A percentile compares a stretch with the other conserved stretches of the same genome.
These are phyloP conservation scores for Monilinia fructigena DNA, from an alignment of 2,329 filamentous ascomycete species.

Conservation along the genomic window DNA sequence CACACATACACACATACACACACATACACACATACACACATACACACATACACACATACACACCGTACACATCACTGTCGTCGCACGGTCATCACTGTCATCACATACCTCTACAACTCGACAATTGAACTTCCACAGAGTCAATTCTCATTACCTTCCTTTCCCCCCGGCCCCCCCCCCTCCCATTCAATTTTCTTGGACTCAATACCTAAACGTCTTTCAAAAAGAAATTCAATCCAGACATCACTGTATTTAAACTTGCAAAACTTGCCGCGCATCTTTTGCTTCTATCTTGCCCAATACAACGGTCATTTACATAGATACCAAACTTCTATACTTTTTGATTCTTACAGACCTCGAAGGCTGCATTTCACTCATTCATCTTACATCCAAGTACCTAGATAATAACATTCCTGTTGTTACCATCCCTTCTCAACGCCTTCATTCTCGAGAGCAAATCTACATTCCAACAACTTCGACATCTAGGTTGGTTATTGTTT, in stretches of 20 bases:
- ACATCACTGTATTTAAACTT: no score
- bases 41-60: background rate
- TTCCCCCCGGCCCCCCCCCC: background rate
- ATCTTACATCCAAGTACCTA: background rate
- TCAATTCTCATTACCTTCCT: no score
- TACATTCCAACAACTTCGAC: slow-evolving; percentile 4
- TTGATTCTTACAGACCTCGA: slow-evolving; percentile 3
- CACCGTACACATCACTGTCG: no score
- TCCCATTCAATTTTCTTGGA: slow-evolving; percentile 10
- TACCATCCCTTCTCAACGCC: background rate
- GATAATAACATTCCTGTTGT: background rate
- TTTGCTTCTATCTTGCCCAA: background rate
- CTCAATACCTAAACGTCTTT: background rate
- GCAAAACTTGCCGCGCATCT: slow-evolving; percentile 2
- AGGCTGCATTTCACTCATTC: slow-evolving; percentile 2
- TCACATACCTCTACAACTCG: no score
- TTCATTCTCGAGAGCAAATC: slow-evolving; percentile 7
- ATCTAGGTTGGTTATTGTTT: slow-evolving; percentile 9
- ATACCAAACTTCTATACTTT: background rate
- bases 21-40: background rate
- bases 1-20: background rate
- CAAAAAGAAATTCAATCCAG: background rate
- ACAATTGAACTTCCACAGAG: no score
- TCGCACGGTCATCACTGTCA: no score
- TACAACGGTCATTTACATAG: background rate